phyloP scores from a whole-genome alignment of 2,329 filamentous ascomycete genomes.

The Bimuria novae-zelandiae region DNA sequence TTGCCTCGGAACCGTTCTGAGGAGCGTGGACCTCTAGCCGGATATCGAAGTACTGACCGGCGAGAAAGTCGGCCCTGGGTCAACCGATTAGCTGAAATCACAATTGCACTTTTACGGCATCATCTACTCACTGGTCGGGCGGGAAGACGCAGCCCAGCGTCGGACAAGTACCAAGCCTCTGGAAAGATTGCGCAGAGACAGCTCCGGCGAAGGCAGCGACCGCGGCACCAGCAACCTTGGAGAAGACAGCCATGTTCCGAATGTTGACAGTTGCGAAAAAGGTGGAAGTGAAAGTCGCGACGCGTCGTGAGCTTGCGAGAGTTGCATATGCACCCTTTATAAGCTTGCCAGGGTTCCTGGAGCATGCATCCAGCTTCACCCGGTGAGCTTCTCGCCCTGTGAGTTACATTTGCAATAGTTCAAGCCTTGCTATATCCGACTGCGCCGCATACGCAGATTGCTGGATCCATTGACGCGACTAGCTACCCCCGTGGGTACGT shows the following conservation, averaged over 20 bases:
- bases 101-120: slow-evolving; percentile 1
- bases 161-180: slow-evolving; percentile 60
- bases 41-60: slow-evolving; percentile 83
- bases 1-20: slow-evolving; percentile 80
- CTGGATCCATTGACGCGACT: slow-evolving; percentile 15
- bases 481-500: slow-evolving; percentile 36
- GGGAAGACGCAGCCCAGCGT: slow-evolving; percentile 61
- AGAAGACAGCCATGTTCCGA: slow-evolving; percentile 37
- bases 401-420: slow-evolving; percentile 16
- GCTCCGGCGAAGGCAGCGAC: slow-evolving; percentile 34
- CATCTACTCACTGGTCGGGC: slow-evolving; percentile 57
- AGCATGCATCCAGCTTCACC: slow-evolving; percentile 27
- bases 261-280: slow-evolving; percentile 7
- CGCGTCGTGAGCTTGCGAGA: slow-evolving; percentile 15
- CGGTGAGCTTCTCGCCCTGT: slow-evolving; percentile 9
- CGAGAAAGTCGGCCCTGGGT: slow-evolving; percentile 73
- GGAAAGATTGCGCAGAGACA: slow-evolving; percentile 57
- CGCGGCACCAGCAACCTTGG: slow-evolving; percentile 31
- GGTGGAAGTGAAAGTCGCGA: slow-evolving; percentile 4
- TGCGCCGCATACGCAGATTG: slow-evolving; percentile 19
- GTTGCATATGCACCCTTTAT: slow-evolving; percentile 33
- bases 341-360: slow-evolving; percentile 27
- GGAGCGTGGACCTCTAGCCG: slow-evolving; percentile 82
- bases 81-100: slow-evolving; percentile 12
- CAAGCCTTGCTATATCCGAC: slow-evolving; percentile 17